Percentiles rank a stretch among this genome's conserved stretches.
Conservation (phyloP, 192 early-diverging fungal genomes). For the Dissophora globulifera region DNA sequence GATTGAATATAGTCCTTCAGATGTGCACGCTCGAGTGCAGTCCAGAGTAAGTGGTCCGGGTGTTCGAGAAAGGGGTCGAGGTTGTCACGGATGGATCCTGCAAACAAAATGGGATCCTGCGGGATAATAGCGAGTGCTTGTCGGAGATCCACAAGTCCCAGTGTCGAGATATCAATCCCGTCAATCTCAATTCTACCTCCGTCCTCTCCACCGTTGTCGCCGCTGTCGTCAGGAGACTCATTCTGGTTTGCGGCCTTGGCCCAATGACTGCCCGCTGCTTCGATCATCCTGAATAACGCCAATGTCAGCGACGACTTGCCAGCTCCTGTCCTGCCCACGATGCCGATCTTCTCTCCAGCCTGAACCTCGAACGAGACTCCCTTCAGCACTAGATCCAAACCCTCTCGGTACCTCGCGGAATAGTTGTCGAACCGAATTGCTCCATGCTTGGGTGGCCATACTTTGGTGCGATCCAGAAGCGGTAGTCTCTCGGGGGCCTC, state of each 20-base stretch:
- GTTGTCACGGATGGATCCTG: slow-evolving; percentile 66
- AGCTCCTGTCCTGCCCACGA: slow-evolving; percentile 69
- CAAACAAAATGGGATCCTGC: slow-evolving; percentile 80
- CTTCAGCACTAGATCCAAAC: slow-evolving; percentile 81
- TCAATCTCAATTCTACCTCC: slow-evolving; percentile 65
- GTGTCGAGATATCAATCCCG: slow-evolving; percentile 68
- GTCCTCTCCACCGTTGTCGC: slow-evolving; percentile 49
- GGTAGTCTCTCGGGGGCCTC: slow-evolving; percentile 82
- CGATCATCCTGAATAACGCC: slow-evolving; percentile 62
- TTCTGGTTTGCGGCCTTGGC: slow-evolving; percentile 64
- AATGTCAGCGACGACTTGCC: slow-evolving; percentile 65
- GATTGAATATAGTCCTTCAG: slow-evolving; percentile 71
- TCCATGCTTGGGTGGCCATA: slow-evolving; percentile 82
- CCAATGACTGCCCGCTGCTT: slow-evolving; percentile 61
- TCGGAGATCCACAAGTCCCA: slow-evolving; percentile 68
- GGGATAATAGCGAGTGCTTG: slow-evolving; percentile 79
- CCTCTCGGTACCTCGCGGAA: slow-evolving; percentile 82
- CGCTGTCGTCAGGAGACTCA: slow-evolving; percentile 24
- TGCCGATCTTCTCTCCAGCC: slow-evolving; percentile 77
- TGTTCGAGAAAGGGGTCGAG: slow-evolving; percentile 65
- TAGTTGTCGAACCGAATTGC: slow-evolving; percentile 77
- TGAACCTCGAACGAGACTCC: slow-evolving; percentile 66
- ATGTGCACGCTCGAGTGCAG: slow-evolving; percentile 71
- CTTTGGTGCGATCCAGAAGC: slow-evolving; percentile 53
- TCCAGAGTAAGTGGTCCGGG: slow-evolving; percentile 71